A percentile compares a stretch with the other conserved stretches of the same genome.
Evolutionary conservation across 2,329 filamentous ascomycete species (phyloP).

Genomic region (Sclerotinia glacialis): DNA sequence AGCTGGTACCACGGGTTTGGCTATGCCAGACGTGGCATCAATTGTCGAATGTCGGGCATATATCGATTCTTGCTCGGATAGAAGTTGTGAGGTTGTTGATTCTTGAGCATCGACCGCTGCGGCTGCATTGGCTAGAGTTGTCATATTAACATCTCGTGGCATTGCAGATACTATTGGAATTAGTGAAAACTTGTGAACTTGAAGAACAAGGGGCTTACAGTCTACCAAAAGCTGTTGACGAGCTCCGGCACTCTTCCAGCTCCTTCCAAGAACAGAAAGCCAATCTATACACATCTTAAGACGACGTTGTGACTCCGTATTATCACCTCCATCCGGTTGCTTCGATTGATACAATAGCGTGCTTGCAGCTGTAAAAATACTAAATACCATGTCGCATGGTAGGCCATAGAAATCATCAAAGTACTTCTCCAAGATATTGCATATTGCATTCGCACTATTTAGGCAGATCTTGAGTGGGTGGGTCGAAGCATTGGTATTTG

Average conservation of each 20-base stretch:
- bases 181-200: conserved; percentile 26
- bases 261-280: conserved; percentile 36
- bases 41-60: neutral
- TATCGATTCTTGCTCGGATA: conserved; percentile 13
- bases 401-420: conserved; percentile 33
- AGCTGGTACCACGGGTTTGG: neutral
- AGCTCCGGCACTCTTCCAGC: conserved; percentile 38
- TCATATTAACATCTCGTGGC: conserved; percentile 17
- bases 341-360: conserved; percentile 34
- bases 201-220: conserved; percentile 32
- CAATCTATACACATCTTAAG: conserved; percentile 37
- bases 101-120: conserved; percentile 8
- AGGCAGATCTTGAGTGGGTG: conserved; percentile 34
- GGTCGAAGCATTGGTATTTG: conserved; percentile 18
- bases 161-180: conserved; percentile 17
- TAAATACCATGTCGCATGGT: conserved; percentile 38
- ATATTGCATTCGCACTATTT: conserved; percentile 36
- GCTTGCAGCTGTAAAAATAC: conserved; percentile 37
- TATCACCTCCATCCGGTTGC: conserved; percentile 21
- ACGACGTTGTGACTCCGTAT: conserved; percentile 27
- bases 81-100: neutral
- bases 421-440: conserved; percentile 35
- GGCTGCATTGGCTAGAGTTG: conserved; percentile 2
- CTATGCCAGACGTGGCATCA: neutral
- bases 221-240: conserved; percentile 36